Conservation (phyloP, 305 asterid species). For the Solanum hybrid region DNA sequence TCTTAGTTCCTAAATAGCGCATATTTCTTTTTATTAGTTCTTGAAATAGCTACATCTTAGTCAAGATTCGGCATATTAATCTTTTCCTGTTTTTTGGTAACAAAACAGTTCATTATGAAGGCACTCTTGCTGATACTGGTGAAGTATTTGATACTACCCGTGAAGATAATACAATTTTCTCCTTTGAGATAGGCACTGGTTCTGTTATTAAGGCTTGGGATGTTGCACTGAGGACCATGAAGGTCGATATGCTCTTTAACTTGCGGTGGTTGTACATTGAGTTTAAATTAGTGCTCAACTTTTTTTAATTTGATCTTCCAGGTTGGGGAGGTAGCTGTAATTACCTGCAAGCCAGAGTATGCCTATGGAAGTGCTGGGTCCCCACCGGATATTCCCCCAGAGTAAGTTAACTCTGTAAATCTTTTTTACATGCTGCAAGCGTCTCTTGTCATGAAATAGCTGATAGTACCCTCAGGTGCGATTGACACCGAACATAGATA, state of each 20-base stretch:
- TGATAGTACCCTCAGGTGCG: neutral
- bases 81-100: neutral
- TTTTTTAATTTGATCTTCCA: constrained; percentile 19
- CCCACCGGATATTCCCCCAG: constrained; percentile 91
- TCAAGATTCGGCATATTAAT: neutral
- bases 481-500: neutral
- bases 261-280: neutral
- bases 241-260: constrained; percentile 32
- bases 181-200: constrained; percentile 78
- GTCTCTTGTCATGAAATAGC: neutral
- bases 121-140: constrained; percentile 79
- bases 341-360: constrained; percentile 93
- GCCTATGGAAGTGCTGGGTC: constrained; percentile 92
- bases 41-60: neutral
- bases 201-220: constrained; percentile 96
- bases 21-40: neutral
- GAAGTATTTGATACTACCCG: constrained; percentile 87
- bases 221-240: constrained; percentile 82
- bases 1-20: neutral
- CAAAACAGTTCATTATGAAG: constrained; percentile 83
- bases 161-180: constrained; percentile 82
- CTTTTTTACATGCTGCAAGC: neutral
- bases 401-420: constrained; percentile 29
- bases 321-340: constrained; percentile 89
- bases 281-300: neutral